Percentiles rank a stretch among this genome's conserved stretches.
Evolutionary conservation across 345 rosid species (phyloP).

Genomic region (Cardiospermum halicacabum): DNA sequence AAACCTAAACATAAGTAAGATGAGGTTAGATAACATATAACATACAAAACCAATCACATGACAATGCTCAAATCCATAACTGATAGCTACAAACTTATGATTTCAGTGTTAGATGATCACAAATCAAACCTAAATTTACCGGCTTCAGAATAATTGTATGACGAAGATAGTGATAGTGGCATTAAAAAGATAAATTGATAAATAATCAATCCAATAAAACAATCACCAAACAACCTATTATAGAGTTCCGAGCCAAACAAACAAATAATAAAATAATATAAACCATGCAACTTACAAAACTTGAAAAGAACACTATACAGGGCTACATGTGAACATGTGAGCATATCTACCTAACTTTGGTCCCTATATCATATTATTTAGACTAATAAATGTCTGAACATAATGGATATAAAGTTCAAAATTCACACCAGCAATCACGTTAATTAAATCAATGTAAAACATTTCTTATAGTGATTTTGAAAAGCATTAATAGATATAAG

Average conservation of each 20-base stretch:
- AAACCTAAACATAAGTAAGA: no score
- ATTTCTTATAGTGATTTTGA: neutral
- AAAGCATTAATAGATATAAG: neutral
- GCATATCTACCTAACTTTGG: neutral
- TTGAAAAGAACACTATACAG: neutral
- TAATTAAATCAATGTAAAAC: neutral
- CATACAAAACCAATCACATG: no score
- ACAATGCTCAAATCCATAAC: no score
- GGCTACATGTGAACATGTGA: neutral
- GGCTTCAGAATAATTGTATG: neutral
- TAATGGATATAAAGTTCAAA: no score
- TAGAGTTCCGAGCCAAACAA: neutral
- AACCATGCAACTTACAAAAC: neutral
- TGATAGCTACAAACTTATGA: neutral
- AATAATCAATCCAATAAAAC: neutral
- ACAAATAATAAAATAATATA: slow-evolving; percentile 1
- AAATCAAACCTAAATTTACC: neutral
- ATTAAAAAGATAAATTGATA: no score
- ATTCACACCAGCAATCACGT: neutral
- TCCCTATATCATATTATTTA: neutral
- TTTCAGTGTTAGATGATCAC: neutral
- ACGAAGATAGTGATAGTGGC: no score
- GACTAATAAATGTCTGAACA: neutral
- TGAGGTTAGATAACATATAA: no score
- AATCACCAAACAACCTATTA: neutral